Percentiles rank a stretch among this genome's conserved stretches.
Conservation (phyloP, 1,284 basidiomycete species). For the Amylostereum chailletii region DNA sequence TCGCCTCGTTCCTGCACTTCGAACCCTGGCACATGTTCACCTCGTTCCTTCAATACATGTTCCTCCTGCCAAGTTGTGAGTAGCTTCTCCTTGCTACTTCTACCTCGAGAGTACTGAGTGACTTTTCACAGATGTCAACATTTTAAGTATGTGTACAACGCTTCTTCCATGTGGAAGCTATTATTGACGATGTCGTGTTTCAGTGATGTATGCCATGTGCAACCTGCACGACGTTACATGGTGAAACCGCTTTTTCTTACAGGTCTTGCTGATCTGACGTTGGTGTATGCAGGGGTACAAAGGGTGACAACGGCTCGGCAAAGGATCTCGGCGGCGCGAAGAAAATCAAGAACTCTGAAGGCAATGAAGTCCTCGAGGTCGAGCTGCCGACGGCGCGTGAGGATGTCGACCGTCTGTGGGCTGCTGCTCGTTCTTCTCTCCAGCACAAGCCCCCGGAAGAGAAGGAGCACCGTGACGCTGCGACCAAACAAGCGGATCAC, state of each 20-base stretch:
- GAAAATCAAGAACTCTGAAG: conserved; percentile 75
- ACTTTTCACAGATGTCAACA: conserved; percentile 65
- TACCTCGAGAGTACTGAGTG: conserved; percentile 10
- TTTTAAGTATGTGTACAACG: conserved; percentile 46
- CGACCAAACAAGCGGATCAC: conserved; percentile 83
- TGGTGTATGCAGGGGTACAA: conserved; percentile 58
- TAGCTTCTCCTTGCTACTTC: conserved; percentile 9
- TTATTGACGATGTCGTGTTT: too few relatives aligned
- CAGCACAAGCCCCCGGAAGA: conserved; percentile 55
- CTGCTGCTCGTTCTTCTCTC: conserved; percentile 59
- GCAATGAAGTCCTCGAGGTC: conserved; percentile 81
- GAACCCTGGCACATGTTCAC: conserved; percentile 96
- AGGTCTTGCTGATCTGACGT: conserved; percentile 4
- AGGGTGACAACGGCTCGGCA: conserved; percentile 78
- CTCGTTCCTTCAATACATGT: conserved; percentile 79
- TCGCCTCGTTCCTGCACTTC: conserved; percentile 79
- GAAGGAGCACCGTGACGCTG: conserved; percentile 79
- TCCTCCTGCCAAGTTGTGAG: conserved; percentile 67
- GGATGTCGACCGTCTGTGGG: conserved; percentile 83
- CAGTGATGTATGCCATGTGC: conserved; percentile 87
- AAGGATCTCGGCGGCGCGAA: conserved; percentile 87
- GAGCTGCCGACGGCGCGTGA: conserved; percentile 74
- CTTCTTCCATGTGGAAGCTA: too few relatives aligned
- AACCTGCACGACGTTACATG: conserved; percentile 85
- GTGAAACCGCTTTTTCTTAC: conserved; percentile 25